Percentiles rank a stretch among this genome's conserved stretches.
phyloP scores from a whole-genome alignment of 345 rosid genomes.

The Heritiera fomes region DNA sequence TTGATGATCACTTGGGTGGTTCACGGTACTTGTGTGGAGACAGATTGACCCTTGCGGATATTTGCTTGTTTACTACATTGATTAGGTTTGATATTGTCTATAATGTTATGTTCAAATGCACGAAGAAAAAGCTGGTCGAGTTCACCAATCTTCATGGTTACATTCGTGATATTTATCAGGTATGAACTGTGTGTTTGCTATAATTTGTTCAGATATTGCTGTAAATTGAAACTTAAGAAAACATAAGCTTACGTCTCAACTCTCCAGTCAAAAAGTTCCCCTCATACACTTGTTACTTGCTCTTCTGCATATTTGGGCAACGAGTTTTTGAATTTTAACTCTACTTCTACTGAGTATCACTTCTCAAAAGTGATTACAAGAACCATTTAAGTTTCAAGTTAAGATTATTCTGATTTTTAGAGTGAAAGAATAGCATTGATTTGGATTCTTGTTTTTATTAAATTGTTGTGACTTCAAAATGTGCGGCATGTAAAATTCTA shows the following conservation, averaged over 20 bases:
- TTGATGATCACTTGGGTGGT: conserved; percentile 55
- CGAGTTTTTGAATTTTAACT: no score
- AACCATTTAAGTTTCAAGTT: no score
- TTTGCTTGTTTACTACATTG: conserved; percentile 83
- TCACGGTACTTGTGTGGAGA: conserved; percentile 80
- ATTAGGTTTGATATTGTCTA: conserved; percentile 79
- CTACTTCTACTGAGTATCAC: no score
- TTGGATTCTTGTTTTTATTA: neutral
- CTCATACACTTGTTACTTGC: neutral
- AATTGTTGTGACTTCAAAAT: neutral
- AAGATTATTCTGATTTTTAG: neutral
- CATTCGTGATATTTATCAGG: conserved; percentile 81
- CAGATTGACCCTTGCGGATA: conserved; percentile 57
- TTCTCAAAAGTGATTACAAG: no score
- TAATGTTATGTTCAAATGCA: conserved; percentile 79
- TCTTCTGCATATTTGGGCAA: neutral
- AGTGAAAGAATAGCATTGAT: neutral
- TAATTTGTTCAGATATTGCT: no score
- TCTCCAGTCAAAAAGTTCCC: neutral
- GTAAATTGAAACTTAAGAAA: no score
- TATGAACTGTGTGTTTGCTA: conserved; percentile 8
- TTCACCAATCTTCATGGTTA: conserved; percentile 67
- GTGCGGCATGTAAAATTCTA: neutral
- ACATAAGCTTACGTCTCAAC: neutral
- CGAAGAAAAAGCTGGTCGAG: conserved; percentile 75